A percentile compares a stretch with the other conserved stretches of the same genome.
Evolutionary conservation across 306 rosid species (phyloP).

Genomic region (Pterocarpus santalinus): DNA sequence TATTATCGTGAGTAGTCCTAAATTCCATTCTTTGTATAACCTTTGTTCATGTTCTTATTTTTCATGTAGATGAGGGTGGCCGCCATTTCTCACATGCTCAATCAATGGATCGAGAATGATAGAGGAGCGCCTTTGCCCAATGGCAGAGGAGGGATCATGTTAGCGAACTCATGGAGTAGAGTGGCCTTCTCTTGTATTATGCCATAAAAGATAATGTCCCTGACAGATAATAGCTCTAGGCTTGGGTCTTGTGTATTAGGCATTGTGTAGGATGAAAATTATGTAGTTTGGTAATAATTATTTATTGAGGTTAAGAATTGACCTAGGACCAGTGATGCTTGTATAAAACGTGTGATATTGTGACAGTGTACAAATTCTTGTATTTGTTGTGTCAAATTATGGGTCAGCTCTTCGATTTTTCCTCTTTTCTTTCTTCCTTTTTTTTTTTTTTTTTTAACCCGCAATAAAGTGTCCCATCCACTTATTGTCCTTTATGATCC

Average conservation of each 20-base stretch:
- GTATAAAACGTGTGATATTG: constrained; percentile 50
- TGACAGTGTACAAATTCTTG: constrained; percentile 44
- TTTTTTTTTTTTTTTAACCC: too few relatives aligned
- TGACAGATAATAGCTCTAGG: constrained; percentile 50
- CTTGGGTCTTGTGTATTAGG: constrained; percentile 46
- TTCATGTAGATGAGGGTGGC: constrained; percentile 68
- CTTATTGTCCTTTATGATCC: too few relatives aligned
- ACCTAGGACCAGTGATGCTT: constrained; percentile 61
- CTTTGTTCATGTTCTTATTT: constrained; percentile 38
- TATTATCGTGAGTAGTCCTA: not conserved
- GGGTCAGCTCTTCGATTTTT: not conserved
- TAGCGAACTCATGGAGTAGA: constrained; percentile 28
- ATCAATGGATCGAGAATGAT: constrained; percentile 61
- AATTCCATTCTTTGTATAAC: constrained; percentile 16
- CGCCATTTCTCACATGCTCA: constrained; percentile 63
- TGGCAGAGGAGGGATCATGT: constrained; percentile 18
- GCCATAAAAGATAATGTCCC: constrained; percentile 43
- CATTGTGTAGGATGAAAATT: constrained; percentile 45
- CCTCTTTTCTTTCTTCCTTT: too few relatives aligned
- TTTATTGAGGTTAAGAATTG: constrained; percentile 51
- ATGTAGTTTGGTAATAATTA: constrained; percentile 56
- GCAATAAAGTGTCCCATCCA: too few relatives aligned
- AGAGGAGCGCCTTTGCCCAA: constrained; percentile 20
- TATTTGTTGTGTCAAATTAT: constrained; percentile 34
- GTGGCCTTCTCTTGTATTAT: constrained; percentile 52